A percentile compares a stretch with the other conserved stretches of the same genome.
Evolutionary conservation across 1,284 basidiomycete species (phyloP).

Genomic region (Neolentinus lepideus): DNA sequence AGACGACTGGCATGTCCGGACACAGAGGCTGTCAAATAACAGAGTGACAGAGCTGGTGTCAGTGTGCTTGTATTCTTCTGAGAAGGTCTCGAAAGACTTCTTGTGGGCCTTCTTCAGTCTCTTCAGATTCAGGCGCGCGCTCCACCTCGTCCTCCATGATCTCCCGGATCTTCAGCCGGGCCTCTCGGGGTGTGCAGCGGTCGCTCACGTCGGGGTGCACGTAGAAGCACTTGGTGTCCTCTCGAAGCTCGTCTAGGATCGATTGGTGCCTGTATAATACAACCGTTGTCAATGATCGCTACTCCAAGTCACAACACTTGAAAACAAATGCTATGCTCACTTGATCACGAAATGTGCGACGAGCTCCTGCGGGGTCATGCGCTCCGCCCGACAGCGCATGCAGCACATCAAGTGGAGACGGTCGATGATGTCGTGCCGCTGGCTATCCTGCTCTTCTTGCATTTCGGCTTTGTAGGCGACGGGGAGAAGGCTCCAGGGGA

Average conservation of each 20-base stretch:
- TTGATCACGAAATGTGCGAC: neutral
- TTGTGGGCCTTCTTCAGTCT: no score
- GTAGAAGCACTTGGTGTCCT: neutral
- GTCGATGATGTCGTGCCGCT: neutral
- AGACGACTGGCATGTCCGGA: no score
- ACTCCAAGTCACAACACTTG: neutral
- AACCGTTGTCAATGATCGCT: no score
- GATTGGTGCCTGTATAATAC: neutral
- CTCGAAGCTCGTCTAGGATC: neutral
- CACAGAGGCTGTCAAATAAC: no score
- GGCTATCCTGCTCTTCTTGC: neutral
- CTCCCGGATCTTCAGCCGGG: neutral
- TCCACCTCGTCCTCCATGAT: no score
- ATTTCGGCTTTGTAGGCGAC: neutral
- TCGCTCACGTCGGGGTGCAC: neutral
- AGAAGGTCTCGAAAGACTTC: no score
- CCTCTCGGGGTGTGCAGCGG: neutral
- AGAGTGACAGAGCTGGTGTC: no score
- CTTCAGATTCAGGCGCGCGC: no score
- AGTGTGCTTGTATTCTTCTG: no score
- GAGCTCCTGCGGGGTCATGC: neutral
- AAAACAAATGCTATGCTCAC: neutral
- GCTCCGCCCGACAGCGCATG: neutral
- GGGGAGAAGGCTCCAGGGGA: neutral
- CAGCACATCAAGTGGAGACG: neutral